Percentiles rank a stretch among this genome's conserved stretches.
phyloP scores from a whole-genome alignment of 2,329 filamentous ascomycete genomes.

The Ceratocystis harringtonii region DNA sequence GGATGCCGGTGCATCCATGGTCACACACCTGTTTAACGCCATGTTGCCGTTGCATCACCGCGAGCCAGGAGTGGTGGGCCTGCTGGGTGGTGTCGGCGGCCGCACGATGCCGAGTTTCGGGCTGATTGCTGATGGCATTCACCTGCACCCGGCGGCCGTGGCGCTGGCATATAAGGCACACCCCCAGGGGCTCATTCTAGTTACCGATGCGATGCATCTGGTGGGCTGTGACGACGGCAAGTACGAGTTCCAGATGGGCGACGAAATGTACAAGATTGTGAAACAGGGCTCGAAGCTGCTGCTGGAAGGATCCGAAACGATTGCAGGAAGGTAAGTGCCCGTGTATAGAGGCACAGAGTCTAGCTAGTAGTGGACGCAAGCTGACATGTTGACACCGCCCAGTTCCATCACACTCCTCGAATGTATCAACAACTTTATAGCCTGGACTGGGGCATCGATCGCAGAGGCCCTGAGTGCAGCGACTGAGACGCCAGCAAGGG shows the following conservation, averaged over 20 bases:
- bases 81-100: conserved; percentile 32
- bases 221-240: conserved; percentile 70
- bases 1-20: conserved; percentile 66
- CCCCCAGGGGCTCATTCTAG: conserved; percentile 69
- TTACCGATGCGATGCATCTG: conserved; percentile 85
- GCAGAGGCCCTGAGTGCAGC: conserved; percentile 57
- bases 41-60: conserved; percentile 85
- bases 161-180: conserved; percentile 82
- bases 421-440: conserved; percentile 67
- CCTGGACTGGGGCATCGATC: conserved; percentile 54
- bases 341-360: background rate
- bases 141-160: conserved; percentile 74
- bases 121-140: conserved; percentile 79
- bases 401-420: conserved; percentile 62
- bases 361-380: background rate
- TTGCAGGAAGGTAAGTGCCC: conserved; percentile 52
- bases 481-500: conserved; percentile 59
- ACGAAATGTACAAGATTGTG: conserved; percentile 41
- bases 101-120: conserved; percentile 61
- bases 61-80: conserved; percentile 78
- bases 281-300: conserved; percentile 60
- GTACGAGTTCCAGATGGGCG: conserved; percentile 73
- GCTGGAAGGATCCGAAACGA: conserved; percentile 62
- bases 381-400: background rate
- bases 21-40: conserved; percentile 87